A percentile compares a stretch with the other conserved stretches of the same genome.
Evolutionary conservation across 2,329 filamentous ascomycete genomes (phyloP).

Genomic region (Colletotrichum tropicale): DNA sequence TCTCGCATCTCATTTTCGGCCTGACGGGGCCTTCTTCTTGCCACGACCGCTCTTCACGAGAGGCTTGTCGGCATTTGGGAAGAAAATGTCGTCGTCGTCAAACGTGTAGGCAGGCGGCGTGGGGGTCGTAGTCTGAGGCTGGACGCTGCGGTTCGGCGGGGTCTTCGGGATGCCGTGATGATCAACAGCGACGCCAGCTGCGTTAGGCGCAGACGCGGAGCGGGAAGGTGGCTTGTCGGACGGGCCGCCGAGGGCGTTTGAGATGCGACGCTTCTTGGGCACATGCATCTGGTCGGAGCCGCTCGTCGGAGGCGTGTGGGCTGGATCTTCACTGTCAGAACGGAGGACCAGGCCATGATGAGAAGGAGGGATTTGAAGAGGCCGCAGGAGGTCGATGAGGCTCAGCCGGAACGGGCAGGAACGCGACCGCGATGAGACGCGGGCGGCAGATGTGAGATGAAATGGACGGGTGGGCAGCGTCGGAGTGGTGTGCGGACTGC

Average conservation of each 20-base stretch:
- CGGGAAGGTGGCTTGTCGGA: neutral
- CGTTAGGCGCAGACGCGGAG: neutral
- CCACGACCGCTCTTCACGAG: neutral
- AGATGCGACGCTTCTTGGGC: neutral
- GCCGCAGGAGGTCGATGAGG: neutral
- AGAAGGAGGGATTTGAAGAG: neutral
- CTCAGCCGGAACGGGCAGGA: neutral
- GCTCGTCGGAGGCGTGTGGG: neutral
- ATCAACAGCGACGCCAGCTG: neutral
- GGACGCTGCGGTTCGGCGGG: neutral
- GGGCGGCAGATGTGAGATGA: neutral
- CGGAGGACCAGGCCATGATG: neutral
- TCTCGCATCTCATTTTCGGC: neutral
- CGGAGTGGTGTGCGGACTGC: neutral
- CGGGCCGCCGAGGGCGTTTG: neutral
- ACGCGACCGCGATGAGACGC: neutral
- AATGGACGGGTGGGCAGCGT: neutral
- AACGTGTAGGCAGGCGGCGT: conserved; percentile 4
- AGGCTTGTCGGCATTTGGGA: neutral
- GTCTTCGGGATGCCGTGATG: neutral
- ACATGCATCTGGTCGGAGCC: neutral
- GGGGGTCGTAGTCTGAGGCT: neutral
- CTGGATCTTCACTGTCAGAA: neutral
- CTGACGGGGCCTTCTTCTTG: neutral
- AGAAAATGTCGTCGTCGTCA: conserved; percentile 7